phyloP scores from a whole-genome alignment of 2,329 filamentous ascomycete genomes.

The Aaosphaeria pasadenensis region DNA sequence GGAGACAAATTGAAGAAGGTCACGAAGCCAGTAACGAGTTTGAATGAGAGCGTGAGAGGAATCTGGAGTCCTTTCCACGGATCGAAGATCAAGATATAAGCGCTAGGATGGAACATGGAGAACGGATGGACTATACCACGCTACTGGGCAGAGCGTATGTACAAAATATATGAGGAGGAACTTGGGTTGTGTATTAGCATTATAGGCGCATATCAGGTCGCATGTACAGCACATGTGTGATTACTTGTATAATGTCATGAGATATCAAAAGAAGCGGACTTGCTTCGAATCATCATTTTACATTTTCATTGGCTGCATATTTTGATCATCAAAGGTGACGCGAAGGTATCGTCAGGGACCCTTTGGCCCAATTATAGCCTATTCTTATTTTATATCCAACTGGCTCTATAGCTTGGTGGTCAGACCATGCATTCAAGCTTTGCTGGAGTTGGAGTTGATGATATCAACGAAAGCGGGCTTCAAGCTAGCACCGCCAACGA shows the following conservation, averaged over 20 bases:
- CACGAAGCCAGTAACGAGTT: constrained; percentile 58
- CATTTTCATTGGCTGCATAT: too few species aligned
- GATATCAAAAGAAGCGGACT: too few species aligned
- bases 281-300: too few species aligned
- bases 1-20: constrained; percentile 68
- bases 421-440: constrained; percentile 32
- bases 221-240: constrained; percentile 1
- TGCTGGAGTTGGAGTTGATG: constrained; percentile 55
- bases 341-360: background rate
- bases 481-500: constrained; percentile 92
- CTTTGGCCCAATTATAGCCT: background rate
- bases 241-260: too few species aligned
- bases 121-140: background rate
- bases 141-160: constrained; percentile 2
- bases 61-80: constrained; percentile 65
- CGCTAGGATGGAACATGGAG: background rate
- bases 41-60: constrained; percentile 63
- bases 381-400: background rate
- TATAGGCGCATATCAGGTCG: background rate
- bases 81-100: constrained; percentile 39
- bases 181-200: constrained; percentile 3
- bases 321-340: too few species aligned
- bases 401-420: constrained; percentile 27
- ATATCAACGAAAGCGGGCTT: constrained; percentile 87
- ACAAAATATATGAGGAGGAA: constrained; percentile 11